Evolutionary conservation across 2,329 filamentous ascomycete genomes (phyloP).

Genomic region (Curvularia spicifera): DNA sequence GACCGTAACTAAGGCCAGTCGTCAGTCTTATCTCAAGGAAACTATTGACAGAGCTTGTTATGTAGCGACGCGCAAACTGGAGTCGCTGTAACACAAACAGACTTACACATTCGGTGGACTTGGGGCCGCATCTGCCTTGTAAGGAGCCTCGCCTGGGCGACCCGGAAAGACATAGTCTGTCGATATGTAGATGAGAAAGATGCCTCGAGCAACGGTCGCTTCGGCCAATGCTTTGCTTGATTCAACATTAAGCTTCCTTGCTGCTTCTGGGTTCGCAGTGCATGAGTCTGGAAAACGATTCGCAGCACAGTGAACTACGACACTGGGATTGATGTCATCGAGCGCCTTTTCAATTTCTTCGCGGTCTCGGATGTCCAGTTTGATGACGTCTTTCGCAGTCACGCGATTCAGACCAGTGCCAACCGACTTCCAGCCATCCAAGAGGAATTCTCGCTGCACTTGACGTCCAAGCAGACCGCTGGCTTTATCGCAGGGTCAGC

Average conservation of each 20-base stretch:
- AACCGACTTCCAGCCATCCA: slow-evolving; percentile 62
- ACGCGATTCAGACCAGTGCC: slow-evolving; percentile 71
- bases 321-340: slow-evolving; percentile 67
- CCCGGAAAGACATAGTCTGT: slow-evolving; percentile 84
- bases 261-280: slow-evolving; percentile 77
- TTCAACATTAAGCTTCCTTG: slow-evolving; percentile 74
- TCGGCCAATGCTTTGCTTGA: slow-evolving; percentile 71
- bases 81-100: background rate
- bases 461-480: slow-evolving; percentile 84
- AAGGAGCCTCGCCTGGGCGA: slow-evolving; percentile 79
- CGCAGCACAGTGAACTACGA: slow-evolving; percentile 87
- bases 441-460: slow-evolving; percentile 73
- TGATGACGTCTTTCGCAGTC: slow-evolving; percentile 68
- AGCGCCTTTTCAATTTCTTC: slow-evolving; percentile 56
- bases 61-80: background rate
- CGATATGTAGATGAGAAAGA: slow-evolving; percentile 77
- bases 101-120: slow-evolving; percentile 71
- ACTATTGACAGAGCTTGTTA: too few relatives aligned
- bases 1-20: slow-evolving; percentile 61
- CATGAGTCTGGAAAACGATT: slow-evolving; percentile 89
- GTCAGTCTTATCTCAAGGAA: slow-evolving; percentile 6
- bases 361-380: slow-evolving; percentile 58
- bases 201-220: slow-evolving; percentile 66
- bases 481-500: slow-evolving; percentile 48
- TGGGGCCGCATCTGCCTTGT: slow-evolving; percentile 68